These are phyloP conservation scores for Blastomyces percursus DNA, from an alignment of 2,329 filamentous ascomycete genomes.

Conservation along the genomic window DNA sequence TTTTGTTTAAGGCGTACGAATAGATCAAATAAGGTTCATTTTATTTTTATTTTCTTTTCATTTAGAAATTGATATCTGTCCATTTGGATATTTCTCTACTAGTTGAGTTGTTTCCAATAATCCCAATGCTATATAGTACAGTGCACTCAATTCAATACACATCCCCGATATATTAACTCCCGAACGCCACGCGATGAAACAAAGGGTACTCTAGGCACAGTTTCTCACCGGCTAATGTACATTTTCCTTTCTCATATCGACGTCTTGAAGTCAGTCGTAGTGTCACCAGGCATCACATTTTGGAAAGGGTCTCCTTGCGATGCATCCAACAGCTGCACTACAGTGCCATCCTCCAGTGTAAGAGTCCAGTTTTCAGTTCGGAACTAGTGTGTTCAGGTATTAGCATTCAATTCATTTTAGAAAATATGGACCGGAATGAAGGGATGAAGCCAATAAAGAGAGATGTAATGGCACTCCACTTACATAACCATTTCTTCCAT, in stretches of 20 bases:
- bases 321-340: constrained; percentile 66
- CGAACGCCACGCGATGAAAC: constrained; percentile 3
- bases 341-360: constrained; percentile 52
- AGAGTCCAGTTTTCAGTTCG: constrained; percentile 87
- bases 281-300: constrained; percentile 32
- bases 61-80: neutral
- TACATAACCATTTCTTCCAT: constrained; percentile 49
- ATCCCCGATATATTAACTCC: neutral
- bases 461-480: constrained; percentile 22
- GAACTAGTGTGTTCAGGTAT: constrained; percentile 43
- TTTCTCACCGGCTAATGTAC: neutral
- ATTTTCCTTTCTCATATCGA: constrained; percentile 1
- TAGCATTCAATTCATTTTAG: constrained; percentile 1
- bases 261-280: neutral
- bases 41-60: neutral
- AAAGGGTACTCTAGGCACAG: neutral
- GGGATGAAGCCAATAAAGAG: neutral
- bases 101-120: constrained; percentile 1
- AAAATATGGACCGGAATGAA: constrained; percentile 6
- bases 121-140: constrained; percentile 2
- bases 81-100: neutral
- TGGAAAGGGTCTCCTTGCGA: constrained; percentile 59
- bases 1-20: neutral
- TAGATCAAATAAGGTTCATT: neutral
- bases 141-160: neutral